These are phyloP conservation scores for Collybia nuda DNA, from an alignment of 768 basidiomycete genomes.

Conservation along the genomic window DNA sequence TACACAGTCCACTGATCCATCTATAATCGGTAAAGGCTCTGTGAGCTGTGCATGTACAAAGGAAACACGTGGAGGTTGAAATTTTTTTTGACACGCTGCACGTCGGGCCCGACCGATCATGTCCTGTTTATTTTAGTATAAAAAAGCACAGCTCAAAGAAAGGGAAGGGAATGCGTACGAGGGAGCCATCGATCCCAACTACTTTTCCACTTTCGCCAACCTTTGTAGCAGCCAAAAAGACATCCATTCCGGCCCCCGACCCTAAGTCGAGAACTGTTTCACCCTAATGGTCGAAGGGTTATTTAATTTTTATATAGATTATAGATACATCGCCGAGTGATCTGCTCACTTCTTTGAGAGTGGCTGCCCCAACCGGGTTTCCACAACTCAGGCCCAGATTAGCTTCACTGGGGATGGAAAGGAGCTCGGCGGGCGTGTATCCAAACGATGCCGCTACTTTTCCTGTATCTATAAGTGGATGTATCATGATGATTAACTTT, in stretches of 20 bases:
- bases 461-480: too few species aligned
- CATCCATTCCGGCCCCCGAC: slow-evolving; percentile 55
- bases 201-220: slow-evolving; percentile 49
- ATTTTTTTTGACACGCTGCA: slow-evolving; percentile 38
- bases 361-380: slow-evolving; percentile 47
- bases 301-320: background rate
- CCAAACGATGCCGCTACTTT: slow-evolving; percentile 44
- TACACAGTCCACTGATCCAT: slow-evolving; percentile 51
- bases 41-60: slow-evolving; percentile 45
- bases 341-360: slow-evolving; percentile 38
- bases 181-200: slow-evolving; percentile 55
- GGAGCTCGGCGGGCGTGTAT: slow-evolving; percentile 42
- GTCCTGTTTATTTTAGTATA: too few species aligned
- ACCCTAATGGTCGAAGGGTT: slow-evolving; percentile 36
- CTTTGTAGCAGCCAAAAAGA: slow-evolving; percentile 50
- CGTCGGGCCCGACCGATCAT: slow-evolving; percentile 49
- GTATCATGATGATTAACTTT: too few species aligned
- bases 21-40: slow-evolving; percentile 45
- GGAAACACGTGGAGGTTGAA: slow-evolving; percentile 47
- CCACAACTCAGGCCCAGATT: slow-evolving; percentile 56
- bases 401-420: slow-evolving; percentile 39
- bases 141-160: too few species aligned
- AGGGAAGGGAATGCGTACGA: slow-evolving; percentile 26
- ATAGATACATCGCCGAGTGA: background rate
- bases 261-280: slow-evolving; percentile 59